A percentile compares a stretch with the other conserved stretches of the same genome.
Evolutionary conservation across 495 filamentous ascomycete genomes (phyloP).

Genomic region (Aspergillus biplanus): DNA sequence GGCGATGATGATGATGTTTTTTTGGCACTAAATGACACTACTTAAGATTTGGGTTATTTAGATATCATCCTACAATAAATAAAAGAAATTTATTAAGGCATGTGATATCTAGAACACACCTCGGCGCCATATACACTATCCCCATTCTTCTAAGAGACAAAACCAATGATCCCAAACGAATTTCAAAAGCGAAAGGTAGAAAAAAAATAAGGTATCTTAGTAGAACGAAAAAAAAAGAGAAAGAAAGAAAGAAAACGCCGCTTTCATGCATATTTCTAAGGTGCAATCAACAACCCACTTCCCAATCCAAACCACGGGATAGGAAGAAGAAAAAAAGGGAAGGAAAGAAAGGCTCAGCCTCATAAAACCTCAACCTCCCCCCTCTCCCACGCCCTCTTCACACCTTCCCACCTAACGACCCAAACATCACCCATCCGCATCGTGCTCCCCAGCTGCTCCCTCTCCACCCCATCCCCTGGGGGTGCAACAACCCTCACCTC

Average conservation of each 20-base stretch:
- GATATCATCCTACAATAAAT: no score
- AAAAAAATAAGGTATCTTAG: neutral
- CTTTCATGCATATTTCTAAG: no score
- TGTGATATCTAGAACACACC: no score
- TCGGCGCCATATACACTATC: no score
- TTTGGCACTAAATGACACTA: no score
- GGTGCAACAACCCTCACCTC: conserved; percentile 57
- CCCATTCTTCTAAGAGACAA: no score
- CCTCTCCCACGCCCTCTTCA: conserved; percentile 68
- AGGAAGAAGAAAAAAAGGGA: conserved; percentile 1
- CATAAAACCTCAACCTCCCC: conserved; percentile 74
- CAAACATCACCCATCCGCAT: conserved; percentile 82
- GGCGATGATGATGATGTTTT: no score
- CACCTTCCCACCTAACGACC: conserved; percentile 84
- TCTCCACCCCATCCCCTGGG: conserved; percentile 59
- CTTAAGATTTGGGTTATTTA: no score
- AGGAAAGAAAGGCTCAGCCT: conserved; percentile 37
- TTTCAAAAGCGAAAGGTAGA: no score
- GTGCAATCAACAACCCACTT: neutral
- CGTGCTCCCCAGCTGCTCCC: conserved; percentile 56
- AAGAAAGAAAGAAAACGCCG: neutral
- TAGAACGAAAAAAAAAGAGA: neutral
- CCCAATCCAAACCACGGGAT: conserved; percentile 2
- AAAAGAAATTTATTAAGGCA: no score
- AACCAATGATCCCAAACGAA: no score